These are phyloP conservation scores for Nitzschia sp. DNA, from an alignment of 108 stramenopile genomes.

Conservation along the genomic window DNA sequence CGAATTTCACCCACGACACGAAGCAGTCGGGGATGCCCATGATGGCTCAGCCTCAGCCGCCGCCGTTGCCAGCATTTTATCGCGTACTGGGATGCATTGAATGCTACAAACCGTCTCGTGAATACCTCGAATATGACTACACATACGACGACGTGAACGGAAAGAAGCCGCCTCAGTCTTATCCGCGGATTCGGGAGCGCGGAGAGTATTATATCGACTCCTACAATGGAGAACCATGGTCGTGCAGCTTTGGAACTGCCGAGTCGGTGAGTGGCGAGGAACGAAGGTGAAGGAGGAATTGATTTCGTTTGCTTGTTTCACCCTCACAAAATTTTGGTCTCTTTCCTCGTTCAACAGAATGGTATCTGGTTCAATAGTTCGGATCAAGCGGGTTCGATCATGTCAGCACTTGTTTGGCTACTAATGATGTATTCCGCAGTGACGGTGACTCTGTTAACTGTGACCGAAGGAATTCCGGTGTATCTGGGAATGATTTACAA, in stretches of 20 bases:
- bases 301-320: slow-evolving; percentile 2
- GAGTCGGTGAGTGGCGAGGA: slow-evolving; percentile 46
- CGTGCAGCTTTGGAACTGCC: slow-evolving; percentile 55
- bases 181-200: slow-evolving; percentile 55
- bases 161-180: slow-evolving; percentile 42
- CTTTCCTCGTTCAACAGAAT: slow-evolving; percentile 29
- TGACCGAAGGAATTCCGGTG: slow-evolving; percentile 58
- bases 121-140: slow-evolving; percentile 60
- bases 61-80: slow-evolving; percentile 33
- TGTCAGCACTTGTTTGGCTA: slow-evolving; percentile 68
- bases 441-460: slow-evolving; percentile 65
- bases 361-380: slow-evolving; percentile 76
- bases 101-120: slow-evolving; percentile 40
- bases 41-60: slow-evolving; percentile 39
- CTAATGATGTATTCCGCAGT: slow-evolving; percentile 62
- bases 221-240: slow-evolving; percentile 64
- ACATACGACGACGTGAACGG: slow-evolving; percentile 41
- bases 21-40: slow-evolving; percentile 6
- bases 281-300: too few relatives aligned
- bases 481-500: slow-evolving; percentile 56
- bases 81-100: slow-evolving; percentile 37
- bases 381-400: slow-evolving; percentile 74
- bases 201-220: slow-evolving; percentile 66
- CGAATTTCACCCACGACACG: slow-evolving; percentile 20
- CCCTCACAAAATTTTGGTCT: not conserved